Base-by-base conservation (phyloP, 2,329 filamentous ascomycete genomes). In the Anisogramma anomala region DNA sequence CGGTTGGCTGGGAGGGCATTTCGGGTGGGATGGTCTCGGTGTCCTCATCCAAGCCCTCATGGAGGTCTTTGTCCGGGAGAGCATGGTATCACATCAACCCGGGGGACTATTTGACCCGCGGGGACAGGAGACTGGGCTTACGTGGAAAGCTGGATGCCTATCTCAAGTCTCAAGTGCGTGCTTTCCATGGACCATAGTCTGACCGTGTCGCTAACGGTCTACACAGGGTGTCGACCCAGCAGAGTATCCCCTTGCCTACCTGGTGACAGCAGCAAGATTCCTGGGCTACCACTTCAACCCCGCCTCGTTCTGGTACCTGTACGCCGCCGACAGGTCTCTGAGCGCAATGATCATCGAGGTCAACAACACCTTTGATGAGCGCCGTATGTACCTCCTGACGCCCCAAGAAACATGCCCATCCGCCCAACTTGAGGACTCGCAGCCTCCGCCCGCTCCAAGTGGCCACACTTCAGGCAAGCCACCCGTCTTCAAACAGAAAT, bases 271-370 rank as follows among this genome's bases (percentile, higher is more conserved):
- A 3, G 74, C 82, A 4, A 69, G 70, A 22, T 80, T 85, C 46
- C 56, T 84, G 5, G 77, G 79, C 3, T 83, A 82, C 53, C 72
- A 74, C 17, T 85, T 84, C 59, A 87, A 85, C 50, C 81, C 81
- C 0, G 78, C 82, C 3, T 86, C 81, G 0, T 83, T 87, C 52
- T 88, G 82, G 80, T 85, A 86, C 49, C 68, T 88, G 2, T 87
- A 88, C 55, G 71, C 76, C 10, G 49, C 59, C 0, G 58, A 72
- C 7, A 69, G 70, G 43, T 58, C 68, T 5, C 64, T 87, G 11
- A 69, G 66, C 18, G 77, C 76, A 41, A 76, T 85, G 59, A 67
- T 88, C 1, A 54, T 84, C 1, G 82, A 88, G 55, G 79, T 86
- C 33, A 84, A 84, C 58, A 86, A 86, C 51, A 84, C 80, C 0